Percentiles rank a stretch among this genome's conserved stretches.
These are phyloP conservation scores for Leptographium procerum DNA, from an alignment of 2,329 filamentous ascomycete genomes.

Conservation along the genomic window DNA sequence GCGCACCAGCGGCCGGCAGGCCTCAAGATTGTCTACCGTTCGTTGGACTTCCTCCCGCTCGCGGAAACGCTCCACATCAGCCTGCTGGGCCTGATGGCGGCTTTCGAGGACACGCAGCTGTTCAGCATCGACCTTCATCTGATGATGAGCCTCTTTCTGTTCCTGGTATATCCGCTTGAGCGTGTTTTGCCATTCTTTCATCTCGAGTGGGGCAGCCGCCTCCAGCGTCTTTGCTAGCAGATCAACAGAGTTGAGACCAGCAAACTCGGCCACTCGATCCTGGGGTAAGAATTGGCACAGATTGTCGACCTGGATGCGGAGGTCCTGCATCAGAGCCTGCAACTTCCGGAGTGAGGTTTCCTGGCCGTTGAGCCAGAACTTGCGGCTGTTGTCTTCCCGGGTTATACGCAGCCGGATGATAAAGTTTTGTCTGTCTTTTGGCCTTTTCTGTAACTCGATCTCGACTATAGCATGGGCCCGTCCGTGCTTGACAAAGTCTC, in stretches of 20 bases:
- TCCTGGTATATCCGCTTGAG: conserved; percentile 60
- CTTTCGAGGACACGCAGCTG: conserved; percentile 55
- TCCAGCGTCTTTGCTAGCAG: conserved; percentile 77
- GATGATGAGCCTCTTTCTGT: conserved; percentile 52
- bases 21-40: conserved; percentile 53
- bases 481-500: conserved; percentile 90
- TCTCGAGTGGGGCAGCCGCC: conserved; percentile 72
- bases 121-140: conserved; percentile 48
- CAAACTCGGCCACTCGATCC: conserved; percentile 91
- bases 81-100: conserved; percentile 63
- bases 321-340: conserved; percentile 52
- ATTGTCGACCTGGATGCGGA: conserved; percentile 94
- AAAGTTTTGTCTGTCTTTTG: conserved; percentile 51
- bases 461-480: conserved; percentile 69
- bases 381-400: conserved; percentile 68
- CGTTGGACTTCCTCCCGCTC: conserved; percentile 61
- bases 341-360: conserved; percentile 52
- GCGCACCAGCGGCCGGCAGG: conserved; percentile 51
- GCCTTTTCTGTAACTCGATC: conserved; percentile 69
- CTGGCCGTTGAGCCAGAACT: conserved; percentile 66
- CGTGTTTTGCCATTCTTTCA: conserved; percentile 65
- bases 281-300: conserved; percentile 95
- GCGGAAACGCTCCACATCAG: conserved; percentile 71
- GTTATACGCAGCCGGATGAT: conserved; percentile 67
- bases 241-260: conserved; percentile 68